phyloP scores from a whole-genome alignment of 1,139 yeast species.

The Yamadazyma diddensiae region DNA sequence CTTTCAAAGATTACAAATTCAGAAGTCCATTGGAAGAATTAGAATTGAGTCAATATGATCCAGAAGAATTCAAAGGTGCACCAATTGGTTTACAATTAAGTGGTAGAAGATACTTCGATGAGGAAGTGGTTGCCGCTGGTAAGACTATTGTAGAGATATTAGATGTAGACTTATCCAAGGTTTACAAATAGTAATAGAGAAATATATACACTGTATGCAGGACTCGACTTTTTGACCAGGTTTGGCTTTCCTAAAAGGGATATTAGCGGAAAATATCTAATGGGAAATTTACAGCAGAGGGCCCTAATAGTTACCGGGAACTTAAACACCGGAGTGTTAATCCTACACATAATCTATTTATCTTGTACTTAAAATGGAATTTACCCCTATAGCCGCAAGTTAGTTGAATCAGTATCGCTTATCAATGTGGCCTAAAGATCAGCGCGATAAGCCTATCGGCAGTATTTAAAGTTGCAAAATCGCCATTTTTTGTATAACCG shows the following conservation, averaged over 20 bases:
- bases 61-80: conserved; percentile 35
- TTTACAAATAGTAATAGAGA: no score
- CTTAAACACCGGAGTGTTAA: no score
- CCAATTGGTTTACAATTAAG: conserved; percentile 41
- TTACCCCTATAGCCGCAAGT: no score
- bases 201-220: no score
- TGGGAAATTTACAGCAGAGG: no score
- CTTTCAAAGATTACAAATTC: conserved; percentile 23
- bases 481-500: no score
- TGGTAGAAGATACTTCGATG: conserved; percentile 40
- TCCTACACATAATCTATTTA: no score
- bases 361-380: no score
- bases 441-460: neutral
- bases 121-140: conserved; percentile 42
- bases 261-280: conserved; percentile 1
- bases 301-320: no score
- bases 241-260: conserved; percentile 2
- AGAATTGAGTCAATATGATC: conserved; percentile 30
- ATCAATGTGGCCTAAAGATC: no score
- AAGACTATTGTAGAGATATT: conserved; percentile 30
- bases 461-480: neutral
- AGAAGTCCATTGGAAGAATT: conserved; percentile 48
- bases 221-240: no score
- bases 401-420: no score
- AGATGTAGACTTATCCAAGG: conserved; percentile 20